Conservation (phyloP, 2,329 filamentous ascomycete species). For the Monosporascus sp. region DNA sequence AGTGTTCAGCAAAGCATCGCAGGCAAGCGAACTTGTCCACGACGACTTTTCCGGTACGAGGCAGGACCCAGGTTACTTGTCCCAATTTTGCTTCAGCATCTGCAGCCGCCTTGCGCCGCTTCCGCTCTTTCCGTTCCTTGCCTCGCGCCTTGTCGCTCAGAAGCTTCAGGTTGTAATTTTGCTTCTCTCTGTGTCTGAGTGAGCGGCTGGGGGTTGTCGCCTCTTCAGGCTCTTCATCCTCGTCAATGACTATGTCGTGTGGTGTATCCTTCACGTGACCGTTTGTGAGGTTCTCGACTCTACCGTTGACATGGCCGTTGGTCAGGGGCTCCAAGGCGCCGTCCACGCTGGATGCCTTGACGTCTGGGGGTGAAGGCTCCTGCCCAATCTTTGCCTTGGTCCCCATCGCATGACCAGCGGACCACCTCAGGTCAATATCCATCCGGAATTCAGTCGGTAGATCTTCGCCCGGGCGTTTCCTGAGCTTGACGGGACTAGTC, state of each 20-base stretch:
- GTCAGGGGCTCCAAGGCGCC: conserved; percentile 26
- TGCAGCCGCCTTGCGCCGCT: conserved; percentile 26
- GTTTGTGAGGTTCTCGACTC: conserved; percentile 16
- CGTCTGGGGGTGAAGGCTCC: conserved; percentile 39
- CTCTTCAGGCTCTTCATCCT: conserved; percentile 40
- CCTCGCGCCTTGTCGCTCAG: conserved; percentile 54
- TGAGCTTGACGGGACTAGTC: conserved; percentile 19
- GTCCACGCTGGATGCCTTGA: conserved; percentile 36
- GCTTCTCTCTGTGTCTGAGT: conserved; percentile 42
- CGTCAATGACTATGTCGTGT: conserved; percentile 18
- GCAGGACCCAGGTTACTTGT: conserved; percentile 42
- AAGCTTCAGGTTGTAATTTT: conserved; percentile 55
- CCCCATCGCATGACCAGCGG: conserved; percentile 15
- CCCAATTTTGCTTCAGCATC: conserved; percentile 19
- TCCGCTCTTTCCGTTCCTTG: conserved; percentile 41
- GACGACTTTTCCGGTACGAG: conserved; percentile 36
- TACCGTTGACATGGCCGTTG: conserved; percentile 28
- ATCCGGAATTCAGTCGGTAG: conserved; percentile 17
- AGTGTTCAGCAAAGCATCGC: conserved; percentile 42
- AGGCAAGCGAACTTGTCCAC: conserved; percentile 48
- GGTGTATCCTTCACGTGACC: conserved; percentile 18
- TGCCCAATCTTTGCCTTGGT: conserved; percentile 22
- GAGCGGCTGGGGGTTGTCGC: conserved; percentile 48
- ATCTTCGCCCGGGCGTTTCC: conserved; percentile 19
- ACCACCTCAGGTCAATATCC: conserved; percentile 29